Evolutionary conservation across 139 green algal species (phyloP).

Genomic region (Picochlorum sp.): DNA sequence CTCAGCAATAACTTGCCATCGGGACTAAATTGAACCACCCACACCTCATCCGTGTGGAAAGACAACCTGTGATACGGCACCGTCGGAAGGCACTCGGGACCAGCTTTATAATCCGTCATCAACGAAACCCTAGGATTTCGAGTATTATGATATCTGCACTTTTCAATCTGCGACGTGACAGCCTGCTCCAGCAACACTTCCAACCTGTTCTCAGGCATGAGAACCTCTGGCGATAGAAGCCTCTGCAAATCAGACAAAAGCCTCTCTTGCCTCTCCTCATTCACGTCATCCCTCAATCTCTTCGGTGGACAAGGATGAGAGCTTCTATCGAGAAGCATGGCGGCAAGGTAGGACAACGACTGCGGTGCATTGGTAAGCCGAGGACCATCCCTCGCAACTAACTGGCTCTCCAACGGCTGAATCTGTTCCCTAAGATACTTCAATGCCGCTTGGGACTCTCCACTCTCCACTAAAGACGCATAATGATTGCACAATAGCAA

Average conservation of each 20-base stretch:
- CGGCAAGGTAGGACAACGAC: constrained; percentile 33
- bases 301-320: constrained; percentile 6
- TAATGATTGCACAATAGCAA: constrained; percentile 55
- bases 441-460: constrained; percentile 23
- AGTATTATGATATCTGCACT: constrained; percentile 62
- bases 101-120: constrained; percentile 64
- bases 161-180: constrained; percentile 21
- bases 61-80: constrained; percentile 29
- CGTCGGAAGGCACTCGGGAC: constrained; percentile 61
- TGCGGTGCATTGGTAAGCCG: neutral
- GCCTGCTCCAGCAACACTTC: constrained; percentile 64
- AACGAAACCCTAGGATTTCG: constrained; percentile 35
- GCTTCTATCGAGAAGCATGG: constrained; percentile 8
- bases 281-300: constrained; percentile 1
- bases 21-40: constrained; percentile 16
- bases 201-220: constrained; percentile 60
- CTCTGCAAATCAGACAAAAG: constrained; percentile 30
- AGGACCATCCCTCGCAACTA: neutral
- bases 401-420: constrained; percentile 25
- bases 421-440: constrained; percentile 34
- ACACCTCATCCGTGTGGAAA: constrained; percentile 45
- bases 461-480: constrained; percentile 30
- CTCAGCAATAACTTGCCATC: constrained; percentile 54
- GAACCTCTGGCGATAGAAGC: constrained; percentile 32
- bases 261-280: constrained; percentile 13